Evolutionary conservation across 2,329 filamentous ascomycete species (phyloP).

Genomic region (Trichophyton schoenleinii): DNA sequence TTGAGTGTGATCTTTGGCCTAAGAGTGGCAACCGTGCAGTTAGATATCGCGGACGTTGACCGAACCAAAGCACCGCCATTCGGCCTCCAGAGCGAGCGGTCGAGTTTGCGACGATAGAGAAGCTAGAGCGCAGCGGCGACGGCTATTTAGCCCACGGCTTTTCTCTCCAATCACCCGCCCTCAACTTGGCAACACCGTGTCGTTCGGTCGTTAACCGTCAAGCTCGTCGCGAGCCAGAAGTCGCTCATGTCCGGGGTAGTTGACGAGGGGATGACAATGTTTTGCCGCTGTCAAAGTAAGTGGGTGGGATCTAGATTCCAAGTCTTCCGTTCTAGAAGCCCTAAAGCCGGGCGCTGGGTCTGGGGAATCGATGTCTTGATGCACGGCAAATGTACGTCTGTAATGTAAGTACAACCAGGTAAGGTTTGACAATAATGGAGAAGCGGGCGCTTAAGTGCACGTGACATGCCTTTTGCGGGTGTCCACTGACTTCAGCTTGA

Average conservation of each 20-base stretch:
- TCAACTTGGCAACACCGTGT: not conserved
- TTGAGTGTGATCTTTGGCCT: not conserved
- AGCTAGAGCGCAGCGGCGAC: not conserved
- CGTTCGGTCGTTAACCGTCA: not conserved
- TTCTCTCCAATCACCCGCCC: not conserved
- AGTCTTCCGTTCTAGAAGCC: not conserved
- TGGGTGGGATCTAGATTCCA: not conserved
- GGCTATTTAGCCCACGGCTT: conserved; percentile 1
- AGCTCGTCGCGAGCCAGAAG: not conserved
- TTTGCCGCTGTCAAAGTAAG: not conserved
- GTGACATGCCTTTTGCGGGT: not conserved
- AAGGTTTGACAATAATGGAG: not conserved
- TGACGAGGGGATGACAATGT: no score
- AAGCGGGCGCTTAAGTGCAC: not conserved
- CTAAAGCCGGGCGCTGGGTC: not conserved
- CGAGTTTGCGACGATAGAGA: not conserved
- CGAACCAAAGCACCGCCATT: not conserved
- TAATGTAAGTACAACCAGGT: not conserved
- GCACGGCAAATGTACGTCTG: no score
- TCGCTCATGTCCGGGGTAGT: not conserved
- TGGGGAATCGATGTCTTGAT: not conserved
- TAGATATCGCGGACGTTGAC: not conserved
- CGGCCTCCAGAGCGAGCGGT: not conserved
- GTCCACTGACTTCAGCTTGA: no score
- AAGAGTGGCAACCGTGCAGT: not conserved